A percentile compares a stretch with the other conserved stretches of the same genome.
These are phyloP conservation scores for Leishmania mexicana DNA, from an alignment of 208 protist genomes.

Conservation along the genomic window DNA sequence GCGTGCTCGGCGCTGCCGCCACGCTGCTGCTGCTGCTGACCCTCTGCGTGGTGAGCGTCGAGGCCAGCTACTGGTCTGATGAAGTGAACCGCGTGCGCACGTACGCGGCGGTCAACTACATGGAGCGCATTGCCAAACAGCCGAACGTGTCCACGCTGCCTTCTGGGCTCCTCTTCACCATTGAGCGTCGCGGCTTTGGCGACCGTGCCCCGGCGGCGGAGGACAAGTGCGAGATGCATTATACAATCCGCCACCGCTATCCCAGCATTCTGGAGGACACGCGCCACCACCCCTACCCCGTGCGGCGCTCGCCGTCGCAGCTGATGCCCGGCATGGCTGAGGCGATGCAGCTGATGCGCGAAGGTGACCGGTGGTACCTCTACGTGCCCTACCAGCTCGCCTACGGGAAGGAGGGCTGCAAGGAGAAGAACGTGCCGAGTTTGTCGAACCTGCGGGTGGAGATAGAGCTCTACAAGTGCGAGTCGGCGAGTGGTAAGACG, in stretches of 20 bases:
- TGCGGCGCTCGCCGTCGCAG: slow-evolving; percentile 50
- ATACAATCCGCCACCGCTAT: slow-evolving; percentile 59
- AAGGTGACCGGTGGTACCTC: slow-evolving; percentile 80
- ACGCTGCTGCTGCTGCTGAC: slow-evolving; percentile 24
- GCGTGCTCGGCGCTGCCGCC: slow-evolving; percentile 9
- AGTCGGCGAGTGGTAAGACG: slow-evolving; percentile 44
- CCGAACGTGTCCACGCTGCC: slow-evolving; percentile 65
- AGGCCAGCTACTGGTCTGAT: slow-evolving; percentile 40
- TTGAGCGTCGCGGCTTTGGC: slow-evolving; percentile 51
- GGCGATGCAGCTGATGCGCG: slow-evolving; percentile 87
- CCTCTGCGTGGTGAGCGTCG: slow-evolving; percentile 7
- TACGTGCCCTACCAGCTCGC: slow-evolving; percentile 72
- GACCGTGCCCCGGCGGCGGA: slow-evolving; percentile 45
- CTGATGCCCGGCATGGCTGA: slow-evolving; percentile 70
- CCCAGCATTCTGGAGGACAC: slow-evolving; percentile 62
- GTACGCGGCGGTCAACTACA: slow-evolving; percentile 46
- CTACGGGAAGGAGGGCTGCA: slow-evolving; percentile 61
- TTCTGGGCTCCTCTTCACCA: slow-evolving; percentile 71
- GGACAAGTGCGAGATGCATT: slow-evolving; percentile 76
- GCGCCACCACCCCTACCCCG: slow-evolving; percentile 48
- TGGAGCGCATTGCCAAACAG: slow-evolving; percentile 36
- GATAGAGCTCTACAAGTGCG: slow-evolving; percentile 64
- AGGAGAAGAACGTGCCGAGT: slow-evolving; percentile 39
- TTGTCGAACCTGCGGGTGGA: slow-evolving; percentile 63
- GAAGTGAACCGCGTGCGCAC: slow-evolving; percentile 57